Percentiles rank a stretch among this genome's conserved stretches.
Conservation (phyloP, 306 rosid species). For the Trichosanthes cucumerina region DNA sequence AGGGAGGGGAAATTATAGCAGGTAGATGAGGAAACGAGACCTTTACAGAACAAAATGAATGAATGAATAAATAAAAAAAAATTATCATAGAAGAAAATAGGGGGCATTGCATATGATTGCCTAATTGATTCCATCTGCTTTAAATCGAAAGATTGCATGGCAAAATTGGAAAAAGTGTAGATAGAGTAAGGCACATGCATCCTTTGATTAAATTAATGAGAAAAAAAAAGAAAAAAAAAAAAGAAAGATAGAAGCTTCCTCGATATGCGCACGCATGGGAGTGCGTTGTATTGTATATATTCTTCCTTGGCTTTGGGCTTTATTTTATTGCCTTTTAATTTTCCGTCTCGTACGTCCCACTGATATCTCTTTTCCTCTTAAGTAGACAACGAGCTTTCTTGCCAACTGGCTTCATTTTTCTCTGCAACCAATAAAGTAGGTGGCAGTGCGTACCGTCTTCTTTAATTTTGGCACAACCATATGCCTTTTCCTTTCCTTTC, state of each 20-base stretch:
- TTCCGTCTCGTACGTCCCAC: slow-evolving; percentile 4
- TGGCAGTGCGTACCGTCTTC: slow-evolving; percentile 25
- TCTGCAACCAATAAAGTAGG: slow-evolving; percentile 86
- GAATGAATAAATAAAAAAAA: background rate
- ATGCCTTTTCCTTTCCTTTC: background rate
- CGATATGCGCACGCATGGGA: slow-evolving; percentile 79
- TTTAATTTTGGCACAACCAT: background rate
- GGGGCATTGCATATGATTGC: background rate
- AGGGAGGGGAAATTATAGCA: background rate
- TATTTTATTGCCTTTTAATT: slow-evolving; percentile 52
- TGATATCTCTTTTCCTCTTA: slow-evolving; percentile 20
- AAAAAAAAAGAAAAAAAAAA: background rate
- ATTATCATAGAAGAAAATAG: background rate
- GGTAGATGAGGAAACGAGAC: no score
- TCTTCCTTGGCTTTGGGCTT: slow-evolving; percentile 91
- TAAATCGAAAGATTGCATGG: background rate
- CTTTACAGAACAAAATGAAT: background rate
- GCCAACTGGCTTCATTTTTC: slow-evolving; percentile 73
- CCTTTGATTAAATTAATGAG: background rate
- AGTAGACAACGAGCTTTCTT: slow-evolving; percentile 39
- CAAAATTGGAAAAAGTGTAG: background rate
- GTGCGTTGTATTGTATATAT: slow-evolving; percentile 74
- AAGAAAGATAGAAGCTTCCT: slow-evolving; percentile 75
- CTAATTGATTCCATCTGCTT: background rate
- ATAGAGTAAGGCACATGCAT: slow-evolving; percentile 1